Evolutionary conservation across 768 basidiomycete species (phyloP).

Genomic region (Rhodotorula paludigena): DNA sequence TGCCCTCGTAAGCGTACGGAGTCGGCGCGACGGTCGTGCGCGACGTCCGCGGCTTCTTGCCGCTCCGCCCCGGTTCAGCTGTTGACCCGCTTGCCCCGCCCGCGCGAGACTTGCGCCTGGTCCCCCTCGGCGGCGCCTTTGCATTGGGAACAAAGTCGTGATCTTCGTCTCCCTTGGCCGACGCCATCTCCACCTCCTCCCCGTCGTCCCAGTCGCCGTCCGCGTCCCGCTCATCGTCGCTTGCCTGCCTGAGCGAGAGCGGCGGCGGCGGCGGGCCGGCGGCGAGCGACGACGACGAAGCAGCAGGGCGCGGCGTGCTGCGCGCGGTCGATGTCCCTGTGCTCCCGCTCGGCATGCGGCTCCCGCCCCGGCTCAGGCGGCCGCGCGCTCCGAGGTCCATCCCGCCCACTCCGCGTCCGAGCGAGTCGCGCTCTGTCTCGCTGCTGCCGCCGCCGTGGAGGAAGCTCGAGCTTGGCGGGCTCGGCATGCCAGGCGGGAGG

Average conservation of each 20-base stretch:
- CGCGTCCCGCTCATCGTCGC: background rate
- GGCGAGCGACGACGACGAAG: background rate
- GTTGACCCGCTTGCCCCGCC: too few relatives aligned
- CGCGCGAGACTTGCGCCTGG: too few relatives aligned
- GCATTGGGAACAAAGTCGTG: too few relatives aligned
- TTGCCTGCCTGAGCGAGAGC: background rate
- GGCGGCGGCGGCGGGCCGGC: background rate
- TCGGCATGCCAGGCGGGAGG: slow-evolving; percentile 35
- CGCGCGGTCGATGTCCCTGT: background rate
- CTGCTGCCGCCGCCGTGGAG: background rate
- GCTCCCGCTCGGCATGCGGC: background rate
- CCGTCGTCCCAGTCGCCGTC: slow-evolving; percentile 5
- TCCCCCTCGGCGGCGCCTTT: too few relatives aligned
- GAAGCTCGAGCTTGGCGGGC: slow-evolving; percentile 5
- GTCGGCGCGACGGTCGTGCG: too few relatives aligned
- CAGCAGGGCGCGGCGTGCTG: background rate
- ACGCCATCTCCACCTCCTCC: background rate
- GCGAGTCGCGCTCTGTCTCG: slow-evolving; percentile 23
- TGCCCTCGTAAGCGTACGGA: too few relatives aligned
- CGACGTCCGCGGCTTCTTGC: too few relatives aligned
- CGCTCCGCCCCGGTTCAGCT: too few relatives aligned
- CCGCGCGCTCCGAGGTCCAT: background rate
- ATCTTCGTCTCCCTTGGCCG: background rate
- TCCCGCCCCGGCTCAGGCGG: background rate
- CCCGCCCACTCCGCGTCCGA: slow-evolving; percentile 13